Base-by-base conservation (phyloP, 1,284 basidiomycete species). In the Schizophyllum commune region DNA sequence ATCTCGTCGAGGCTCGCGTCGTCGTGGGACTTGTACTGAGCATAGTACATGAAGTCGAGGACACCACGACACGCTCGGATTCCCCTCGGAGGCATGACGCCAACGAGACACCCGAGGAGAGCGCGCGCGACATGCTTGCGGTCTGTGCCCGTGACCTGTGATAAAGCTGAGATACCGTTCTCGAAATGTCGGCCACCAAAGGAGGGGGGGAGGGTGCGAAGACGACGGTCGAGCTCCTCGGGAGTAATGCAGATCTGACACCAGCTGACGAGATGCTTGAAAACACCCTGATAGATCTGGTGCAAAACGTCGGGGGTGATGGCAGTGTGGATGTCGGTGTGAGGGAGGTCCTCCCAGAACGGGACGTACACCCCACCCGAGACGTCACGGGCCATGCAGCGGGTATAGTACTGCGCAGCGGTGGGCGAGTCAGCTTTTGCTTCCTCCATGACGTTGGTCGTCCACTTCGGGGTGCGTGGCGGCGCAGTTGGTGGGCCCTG, bases 11-110 rank as follows among this genome's bases (percentile, higher is more conserved):
- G 65, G 3, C 68, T 71, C 17, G 62, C 58, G 15, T 58, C 52
- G 1, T 67, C 68, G 51, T 76, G 74, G 3, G 68, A 57, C 1
- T 72, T 70, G 59, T 70, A 73, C 55, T 71, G 68, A 2, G 73
- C 69, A 3, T 75, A 61, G 59, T 72, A 73, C 5, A 77, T 64
- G 61, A 77, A 78, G 60, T 78, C 73, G 0, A 78, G 68, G 0
- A 77, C 19, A 20, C 66, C 64, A 32, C 57, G 60, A 32, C 56
- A 57, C 1, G 60, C 60, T 22, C 1, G 33, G 5, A 61, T 53
- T 4, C 56, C 57, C 22, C 55, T 27, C 4, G 9, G 19, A n/a
- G 59, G 59, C 1, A 56, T 2, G 39, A 7, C 5, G 34, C 64
- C 59, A 56, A 62, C 33, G 1, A 67, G 34, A 60, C 69, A 65